Evolutionary conservation across 2,329 filamentous ascomycete genomes (phyloP).

Genomic region (Aspergillus ochraceoroseus): DNA sequence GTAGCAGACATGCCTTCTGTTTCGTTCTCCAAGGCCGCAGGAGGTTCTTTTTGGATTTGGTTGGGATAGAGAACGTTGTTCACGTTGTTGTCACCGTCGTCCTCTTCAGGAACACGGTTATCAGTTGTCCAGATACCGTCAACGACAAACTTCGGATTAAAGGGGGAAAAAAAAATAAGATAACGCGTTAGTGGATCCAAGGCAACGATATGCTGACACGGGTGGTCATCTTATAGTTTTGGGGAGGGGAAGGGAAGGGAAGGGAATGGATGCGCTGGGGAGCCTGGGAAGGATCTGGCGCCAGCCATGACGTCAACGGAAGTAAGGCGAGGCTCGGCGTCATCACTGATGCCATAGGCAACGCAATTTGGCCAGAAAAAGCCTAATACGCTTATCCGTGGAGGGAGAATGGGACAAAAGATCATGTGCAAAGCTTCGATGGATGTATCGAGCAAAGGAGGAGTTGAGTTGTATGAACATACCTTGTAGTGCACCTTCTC

Average conservation of each 20-base stretch:
- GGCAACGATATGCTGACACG: slow-evolving; percentile 13
- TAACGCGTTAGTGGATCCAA: slow-evolving; percentile 14
- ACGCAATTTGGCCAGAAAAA: slow-evolving; percentile 13
- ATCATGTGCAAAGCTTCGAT: slow-evolving; percentile 14
- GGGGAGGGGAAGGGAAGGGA: slow-evolving; percentile 15
- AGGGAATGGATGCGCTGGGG: background rate
- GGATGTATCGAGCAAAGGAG: no score
- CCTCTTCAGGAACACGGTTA: slow-evolving; percentile 72
- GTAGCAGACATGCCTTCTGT: slow-evolving; percentile 45
- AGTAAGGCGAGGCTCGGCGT: slow-evolving; percentile 24
- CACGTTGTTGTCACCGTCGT: slow-evolving; percentile 74
- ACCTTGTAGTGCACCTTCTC: slow-evolving; percentile 95
- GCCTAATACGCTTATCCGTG: slow-evolving; percentile 4
- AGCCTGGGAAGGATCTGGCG: slow-evolving; percentile 5
- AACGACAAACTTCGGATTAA: slow-evolving; percentile 78
- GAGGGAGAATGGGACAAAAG: background rate
- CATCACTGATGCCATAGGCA: slow-evolving; percentile 22
- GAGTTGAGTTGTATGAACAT: slow-evolving; percentile 28
- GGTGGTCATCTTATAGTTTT: slow-evolving; percentile 23
- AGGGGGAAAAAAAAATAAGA: slow-evolving; percentile 10
- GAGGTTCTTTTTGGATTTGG: slow-evolving; percentile 51
- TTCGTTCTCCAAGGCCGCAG: slow-evolving; percentile 16
- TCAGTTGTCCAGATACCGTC: slow-evolving; percentile 88
- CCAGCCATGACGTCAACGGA: slow-evolving; percentile 24
- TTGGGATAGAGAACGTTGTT: slow-evolving; percentile 86